A percentile compares a stretch with the other conserved stretches of the same genome.
Evolutionary conservation across 495 filamentous ascomycete species (phyloP).

Genomic region (Saxophila tyrrhenica): DNA sequence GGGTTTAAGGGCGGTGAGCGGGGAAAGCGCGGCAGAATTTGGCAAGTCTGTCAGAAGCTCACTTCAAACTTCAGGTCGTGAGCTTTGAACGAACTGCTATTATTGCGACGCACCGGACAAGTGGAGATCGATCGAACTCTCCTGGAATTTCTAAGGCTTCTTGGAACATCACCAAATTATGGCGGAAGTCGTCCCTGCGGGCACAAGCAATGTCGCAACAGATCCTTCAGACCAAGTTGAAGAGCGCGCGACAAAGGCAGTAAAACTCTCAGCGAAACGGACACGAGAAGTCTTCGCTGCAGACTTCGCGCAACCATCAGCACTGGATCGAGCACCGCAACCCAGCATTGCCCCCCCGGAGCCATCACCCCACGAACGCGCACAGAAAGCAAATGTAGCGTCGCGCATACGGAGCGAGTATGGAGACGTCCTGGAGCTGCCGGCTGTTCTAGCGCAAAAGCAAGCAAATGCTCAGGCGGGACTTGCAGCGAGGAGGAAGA

Average conservation of each 20-base stretch:
- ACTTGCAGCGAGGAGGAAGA: slow-evolving; percentile 49
- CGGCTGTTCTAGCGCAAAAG: slow-evolving; percentile 75
- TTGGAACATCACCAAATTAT: not conserved
- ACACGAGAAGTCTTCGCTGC: slow-evolving; percentile 45
- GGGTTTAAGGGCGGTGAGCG: too few relatives aligned
- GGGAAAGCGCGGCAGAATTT: too few relatives aligned
- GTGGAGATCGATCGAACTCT: too few relatives aligned
- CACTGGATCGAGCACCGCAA: slow-evolving; percentile 16
- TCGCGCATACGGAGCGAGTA: slow-evolving; percentile 68
- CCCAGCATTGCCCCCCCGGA: slow-evolving; percentile 31
- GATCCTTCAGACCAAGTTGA: slow-evolving; percentile 3
- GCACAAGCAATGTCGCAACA: not conserved
- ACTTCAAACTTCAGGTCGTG: too few relatives aligned
- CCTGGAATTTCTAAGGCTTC: too few relatives aligned
- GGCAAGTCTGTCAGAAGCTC: too few relatives aligned
- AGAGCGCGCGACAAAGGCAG: slow-evolving; percentile 11
- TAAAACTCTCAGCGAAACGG: slow-evolving; percentile 48
- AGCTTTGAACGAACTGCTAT: too few relatives aligned
- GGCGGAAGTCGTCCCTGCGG: not conserved
- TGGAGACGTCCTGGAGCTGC: slow-evolving; percentile 65
- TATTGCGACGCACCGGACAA: too few relatives aligned
- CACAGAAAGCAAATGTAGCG: slow-evolving; percentile 42
- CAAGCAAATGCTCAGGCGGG: slow-evolving; percentile 54
- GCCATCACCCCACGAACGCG: slow-evolving; percentile 40
- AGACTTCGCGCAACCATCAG: slow-evolving; percentile 29